Conservation (phyloP, 768 basidiomycete species). For the Suillus plorans region DNA sequence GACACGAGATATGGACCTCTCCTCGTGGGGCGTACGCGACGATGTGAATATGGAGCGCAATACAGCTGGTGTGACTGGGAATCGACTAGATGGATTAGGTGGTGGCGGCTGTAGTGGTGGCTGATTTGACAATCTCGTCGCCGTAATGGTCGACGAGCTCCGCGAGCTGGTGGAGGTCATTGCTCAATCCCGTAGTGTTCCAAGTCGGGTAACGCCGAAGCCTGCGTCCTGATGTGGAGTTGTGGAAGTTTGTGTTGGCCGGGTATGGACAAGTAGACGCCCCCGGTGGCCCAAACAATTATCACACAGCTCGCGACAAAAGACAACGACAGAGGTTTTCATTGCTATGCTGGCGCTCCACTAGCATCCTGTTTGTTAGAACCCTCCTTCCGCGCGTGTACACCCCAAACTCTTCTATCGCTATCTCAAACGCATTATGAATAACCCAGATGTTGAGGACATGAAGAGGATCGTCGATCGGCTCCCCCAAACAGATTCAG, state of each 20-base stretch:
- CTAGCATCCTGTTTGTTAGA: conserved; percentile 1
- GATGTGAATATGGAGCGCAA: conserved; percentile 85
- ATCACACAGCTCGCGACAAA: not conserved
- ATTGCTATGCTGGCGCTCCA: not conserved
- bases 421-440: conserved; percentile 18
- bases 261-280: conserved; percentile 3
- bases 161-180: conserved; percentile 41
- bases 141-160: conserved; percentile 51
- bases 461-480: conserved; percentile 61
- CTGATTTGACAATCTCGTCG: conserved; percentile 31
- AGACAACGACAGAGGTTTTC: not conserved
- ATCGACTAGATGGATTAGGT: conserved; percentile 52
- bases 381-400: not conserved
- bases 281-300: not conserved
- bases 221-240: not conserved
- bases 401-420: not conserved
- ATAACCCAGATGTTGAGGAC: conserved; percentile 38
- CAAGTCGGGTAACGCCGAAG: not conserved
- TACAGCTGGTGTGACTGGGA: conserved; percentile 82
- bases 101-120: conserved; percentile 38
- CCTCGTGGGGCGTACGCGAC: conserved; percentile 77
- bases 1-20: conserved; percentile 78
- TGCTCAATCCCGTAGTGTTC: not conserved
- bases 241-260: not conserved
- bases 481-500: conserved; percentile 56